Conservation (phyloP, 805 yeast genomes). For the Yarrowia osloensis region DNA sequence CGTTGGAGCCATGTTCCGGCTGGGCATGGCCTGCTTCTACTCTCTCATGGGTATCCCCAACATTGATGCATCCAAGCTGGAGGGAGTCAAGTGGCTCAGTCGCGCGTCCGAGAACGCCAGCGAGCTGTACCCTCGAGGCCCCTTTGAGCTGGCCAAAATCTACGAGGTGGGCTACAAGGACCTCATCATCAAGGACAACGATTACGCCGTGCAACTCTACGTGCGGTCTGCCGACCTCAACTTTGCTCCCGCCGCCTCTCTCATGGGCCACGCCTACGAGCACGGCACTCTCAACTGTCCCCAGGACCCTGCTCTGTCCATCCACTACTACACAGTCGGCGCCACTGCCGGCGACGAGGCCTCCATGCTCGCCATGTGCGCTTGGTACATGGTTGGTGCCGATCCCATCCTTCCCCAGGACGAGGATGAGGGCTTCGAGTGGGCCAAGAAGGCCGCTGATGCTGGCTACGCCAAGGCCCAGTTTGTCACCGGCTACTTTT, state of each 20-base stretch:
- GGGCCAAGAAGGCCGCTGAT: slow-evolving; percentile 88
- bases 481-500: slow-evolving; percentile 78
- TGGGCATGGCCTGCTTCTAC: slow-evolving; percentile 84
- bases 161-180: slow-evolving; percentile 83
- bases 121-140: slow-evolving; percentile 88
- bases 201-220: slow-evolving; percentile 82
- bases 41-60: slow-evolving; percentile 75
- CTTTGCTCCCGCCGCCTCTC: slow-evolving; percentile 74
- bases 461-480: slow-evolving; percentile 79
- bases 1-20: slow-evolving; percentile 94
- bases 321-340: slow-evolving; percentile 90
- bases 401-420: slow-evolving; percentile 79
- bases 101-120: slow-evolving; percentile 84
- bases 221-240: slow-evolving; percentile 88
- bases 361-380: slow-evolving; percentile 91
- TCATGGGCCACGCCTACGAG: slow-evolving; percentile 83
- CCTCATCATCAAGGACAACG: slow-evolving; percentile 77
- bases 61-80: slow-evolving; percentile 68
- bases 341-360: slow-evolving; percentile 85
- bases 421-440: slow-evolving; percentile 84
- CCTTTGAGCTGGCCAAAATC: slow-evolving; percentile 85
- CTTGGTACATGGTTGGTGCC: slow-evolving; percentile 93
- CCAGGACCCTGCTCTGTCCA: slow-evolving; percentile 77
- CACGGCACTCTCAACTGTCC: slow-evolving; percentile 67
- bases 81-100: slow-evolving; percentile 90